Percentiles rank a stretch among this genome's conserved stretches.
These are phyloP conservation scores for Ramaria sp. DNA, from an alignment of 768 basidiomycete species.

Conservation along the genomic window DNA sequence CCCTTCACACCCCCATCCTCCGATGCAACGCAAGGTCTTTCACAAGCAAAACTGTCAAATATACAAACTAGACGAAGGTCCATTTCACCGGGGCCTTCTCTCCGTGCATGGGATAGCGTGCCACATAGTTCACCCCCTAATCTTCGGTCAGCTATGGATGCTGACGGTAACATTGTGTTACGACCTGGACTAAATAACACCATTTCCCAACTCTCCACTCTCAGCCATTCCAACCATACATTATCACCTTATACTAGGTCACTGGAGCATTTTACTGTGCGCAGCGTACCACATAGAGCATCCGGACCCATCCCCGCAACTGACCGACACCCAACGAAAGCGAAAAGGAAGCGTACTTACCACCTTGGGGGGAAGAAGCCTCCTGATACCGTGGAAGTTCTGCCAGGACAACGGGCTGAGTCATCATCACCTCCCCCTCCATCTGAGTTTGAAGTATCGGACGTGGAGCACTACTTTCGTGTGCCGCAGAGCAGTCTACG, in stretches of 20 bases:
- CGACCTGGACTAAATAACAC: slow-evolving; percentile 63
- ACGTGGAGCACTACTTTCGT: slow-evolving; percentile 70
- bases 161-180: slow-evolving; percentile 44
- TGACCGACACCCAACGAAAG: slow-evolving; percentile 54
- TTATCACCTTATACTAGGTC: slow-evolving; percentile 89
- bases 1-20: neutral
- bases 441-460: slow-evolving; percentile 57
- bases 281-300: slow-evolving; percentile 67
- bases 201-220: slow-evolving; percentile 76
- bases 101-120: neutral
- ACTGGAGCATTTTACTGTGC: slow-evolving; percentile 84
- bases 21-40: neutral
- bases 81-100: neutral
- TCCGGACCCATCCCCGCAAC: slow-evolving; percentile 23
- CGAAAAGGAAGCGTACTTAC: slow-evolving; percentile 65
- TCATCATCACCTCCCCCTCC: slow-evolving; percentile 26
- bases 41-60: neutral
- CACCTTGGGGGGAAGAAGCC: slow-evolving; percentile 37
- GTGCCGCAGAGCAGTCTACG: neutral
- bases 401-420: slow-evolving; percentile 5
- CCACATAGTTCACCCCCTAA: slow-evolving; percentile 23
- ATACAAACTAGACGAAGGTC: slow-evolving; percentile 2
- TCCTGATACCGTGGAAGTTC: neutral
- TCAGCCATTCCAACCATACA: slow-evolving; percentile 86
- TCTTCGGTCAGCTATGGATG: slow-evolving; percentile 16